Evolutionary conservation across 208 protist species (phyloP), one percentile per base, ranked within the genome.

Genomic region (Naegleria gruberi): DNA sequence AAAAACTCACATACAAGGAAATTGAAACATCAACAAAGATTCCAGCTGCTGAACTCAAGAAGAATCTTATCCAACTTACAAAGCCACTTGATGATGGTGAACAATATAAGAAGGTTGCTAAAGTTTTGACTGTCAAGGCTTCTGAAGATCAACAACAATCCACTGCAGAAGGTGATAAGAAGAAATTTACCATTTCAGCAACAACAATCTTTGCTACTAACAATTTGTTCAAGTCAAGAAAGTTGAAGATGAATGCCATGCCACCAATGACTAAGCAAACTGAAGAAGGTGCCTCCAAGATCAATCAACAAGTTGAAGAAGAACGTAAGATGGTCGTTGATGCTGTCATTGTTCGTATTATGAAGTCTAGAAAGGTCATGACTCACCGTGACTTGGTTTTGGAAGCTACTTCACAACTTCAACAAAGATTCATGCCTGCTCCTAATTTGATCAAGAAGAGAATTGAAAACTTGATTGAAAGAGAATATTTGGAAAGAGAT

Each of bases 261-360:
- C 45, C 47, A 10, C 47, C 93, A 8, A 51, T 91, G 26, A 84
- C 89, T 46, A 94, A 95, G 85, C 93, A 96, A 82, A 94, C 91
- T 26, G 90, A 93, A 42, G 92, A 93, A 19, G 93, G 96, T 82
- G 87, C 90, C 34, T 73, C 90, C 26, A 86, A 91, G 43, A 96
- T 94, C 12, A 91, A 92, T 51, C 83, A 93, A 46, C 95, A 95
- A 26, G 92, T 96, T 37, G 94, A 96, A 57, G 95, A 96, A 85
- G 95, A 97, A 77, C 90, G 95, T 82, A 97, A 95, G 90, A 91
- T 95, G 91, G 88, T 92, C 45, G 23, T 97, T 73, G 95, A 97
- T 92, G 96, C 96, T 0, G 93, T 94, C 4, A 95, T 97, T 42
- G 96, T 97, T 89, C 93, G 96, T 90, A 94, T 96, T 44, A 97